A percentile compares a stretch with the other conserved stretches of the same genome.
phyloP scores from a whole-genome alignment of 768 basidiomycete species.

The Dendrothele bispora region DNA sequence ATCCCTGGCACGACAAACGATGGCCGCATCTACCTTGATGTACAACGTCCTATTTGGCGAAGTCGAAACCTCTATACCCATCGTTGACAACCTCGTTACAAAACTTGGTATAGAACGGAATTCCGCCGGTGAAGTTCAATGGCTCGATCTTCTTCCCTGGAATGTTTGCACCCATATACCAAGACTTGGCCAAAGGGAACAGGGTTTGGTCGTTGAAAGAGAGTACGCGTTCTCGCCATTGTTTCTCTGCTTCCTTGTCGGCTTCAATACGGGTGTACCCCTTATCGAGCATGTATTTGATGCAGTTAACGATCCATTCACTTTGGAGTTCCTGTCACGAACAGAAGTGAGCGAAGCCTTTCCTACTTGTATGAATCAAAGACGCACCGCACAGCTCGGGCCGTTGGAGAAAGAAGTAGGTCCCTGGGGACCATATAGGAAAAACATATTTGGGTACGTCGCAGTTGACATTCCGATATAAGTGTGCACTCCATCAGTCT shows the following conservation, averaged over 20 bases:
- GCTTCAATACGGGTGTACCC: constrained; percentile 13
- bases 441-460: constrained; percentile 19
- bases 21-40: too few relatives aligned
- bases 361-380: not conserved
- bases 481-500: constrained; percentile 8
- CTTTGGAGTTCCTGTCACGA: constrained; percentile 15
- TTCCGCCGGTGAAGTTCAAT: constrained; percentile 11
- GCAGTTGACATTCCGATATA: constrained; percentile 14
- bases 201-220: not conserved
- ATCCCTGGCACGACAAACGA: too few relatives aligned
- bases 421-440: constrained; percentile 13
- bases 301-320: constrained; percentile 13
- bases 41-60: too few relatives aligned
- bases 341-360: not conserved
- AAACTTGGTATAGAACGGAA: constrained; percentile 8
- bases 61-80: constrained; percentile 15
- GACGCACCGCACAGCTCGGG: constrained; percentile 12
- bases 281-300: constrained; percentile 11
- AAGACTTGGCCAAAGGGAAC: constrained; percentile 7
- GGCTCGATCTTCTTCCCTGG: constrained; percentile 13
- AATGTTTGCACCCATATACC: constrained; percentile 15
- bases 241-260: constrained; percentile 11
- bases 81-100: constrained; percentile 9
- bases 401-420: constrained; percentile 15
- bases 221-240: constrained; percentile 8